Conservation (phyloP, 441 rosid genomes). For the Euphorbia celastroides region DNA sequence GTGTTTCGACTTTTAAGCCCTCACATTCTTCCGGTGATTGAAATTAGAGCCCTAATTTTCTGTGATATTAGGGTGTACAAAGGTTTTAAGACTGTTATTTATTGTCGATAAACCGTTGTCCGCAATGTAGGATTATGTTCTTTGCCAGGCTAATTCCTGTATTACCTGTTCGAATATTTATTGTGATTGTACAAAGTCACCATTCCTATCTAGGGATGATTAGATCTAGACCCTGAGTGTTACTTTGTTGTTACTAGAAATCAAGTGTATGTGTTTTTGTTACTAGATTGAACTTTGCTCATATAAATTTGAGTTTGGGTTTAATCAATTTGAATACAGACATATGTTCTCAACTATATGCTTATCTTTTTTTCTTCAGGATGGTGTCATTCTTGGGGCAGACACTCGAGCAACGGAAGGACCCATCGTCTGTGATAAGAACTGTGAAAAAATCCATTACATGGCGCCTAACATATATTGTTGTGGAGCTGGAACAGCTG, state of each 20-base stretch:
- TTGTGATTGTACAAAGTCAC: neutral
- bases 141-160: neutral
- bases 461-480: slow-evolving; percentile 98
- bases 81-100: too few species aligned
- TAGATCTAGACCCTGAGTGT: neutral
- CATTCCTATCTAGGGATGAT: neutral
- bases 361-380: slow-evolving; percentile 38
- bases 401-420: slow-evolving; percentile 98
- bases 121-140: neutral
- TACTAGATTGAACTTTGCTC: neutral
- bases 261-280: neutral
- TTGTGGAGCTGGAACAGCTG: slow-evolving; percentile 98
- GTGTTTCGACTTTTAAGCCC: neutral
- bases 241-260: neutral
- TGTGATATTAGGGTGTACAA: too few species aligned
- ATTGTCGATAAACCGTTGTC: neutral
- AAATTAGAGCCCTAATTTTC: neutral
- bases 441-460: slow-evolving; percentile 94
- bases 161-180: neutral
- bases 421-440: slow-evolving; percentile 92
- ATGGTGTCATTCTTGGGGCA: slow-evolving; percentile 95
- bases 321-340: neutral
- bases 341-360: neutral
- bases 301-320: neutral
- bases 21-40: neutral